Evolutionary conservation across 2,329 filamentous ascomycete species (phyloP), one percentile per base, ranked within the genome.

Genomic region (Penicillium rolfsii): DNA sequence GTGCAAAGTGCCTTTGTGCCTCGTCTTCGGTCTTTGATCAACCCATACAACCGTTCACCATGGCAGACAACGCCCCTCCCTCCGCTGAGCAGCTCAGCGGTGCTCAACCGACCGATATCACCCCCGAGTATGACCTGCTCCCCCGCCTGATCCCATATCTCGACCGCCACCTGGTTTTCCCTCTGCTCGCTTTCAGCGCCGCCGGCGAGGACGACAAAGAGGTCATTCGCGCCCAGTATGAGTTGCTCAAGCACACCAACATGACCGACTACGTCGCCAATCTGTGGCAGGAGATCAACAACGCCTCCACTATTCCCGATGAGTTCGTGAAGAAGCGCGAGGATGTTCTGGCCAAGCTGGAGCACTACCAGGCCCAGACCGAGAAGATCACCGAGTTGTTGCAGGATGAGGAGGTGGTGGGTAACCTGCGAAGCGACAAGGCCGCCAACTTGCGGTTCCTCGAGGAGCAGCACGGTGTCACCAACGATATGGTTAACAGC

Each of bases 231-330:
- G 88, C 93, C 71, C 97, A 97, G 80, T 97, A 94, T 79, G 89
- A 94, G 81, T 88, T 99, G 61, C 87, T 99, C 70, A 94, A 96
- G 83, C 89, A 93, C 78, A 98, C 95, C 74, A 97, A 98, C 84
- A 99, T 99, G 95, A 95, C 90, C 73, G 95, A 99, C 80, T 99
- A 96, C 77, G 91, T 98, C 57, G 93, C 93, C 74, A 91, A 89
- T 73, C 83, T 99, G 69, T 92, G 96, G 84, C 90, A 91, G 77
- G 91, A 97, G 74, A 87, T 99, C 68, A 88, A 98, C 82, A 85
- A 89, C 71, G 86, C 92, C 66, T 84, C 90, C 62, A 85, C 91
- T 64, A 82, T 90, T 57, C 93, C 95, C 54, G 85, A 89, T 65
- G 93, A 97, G 79, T 98, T 93, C 79, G 86, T 88, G 71, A 88